These are phyloP conservation scores for Nicotiana noctiflora DNA, from an alignment of 257 asterid genomes.

Conservation along the genomic window DNA sequence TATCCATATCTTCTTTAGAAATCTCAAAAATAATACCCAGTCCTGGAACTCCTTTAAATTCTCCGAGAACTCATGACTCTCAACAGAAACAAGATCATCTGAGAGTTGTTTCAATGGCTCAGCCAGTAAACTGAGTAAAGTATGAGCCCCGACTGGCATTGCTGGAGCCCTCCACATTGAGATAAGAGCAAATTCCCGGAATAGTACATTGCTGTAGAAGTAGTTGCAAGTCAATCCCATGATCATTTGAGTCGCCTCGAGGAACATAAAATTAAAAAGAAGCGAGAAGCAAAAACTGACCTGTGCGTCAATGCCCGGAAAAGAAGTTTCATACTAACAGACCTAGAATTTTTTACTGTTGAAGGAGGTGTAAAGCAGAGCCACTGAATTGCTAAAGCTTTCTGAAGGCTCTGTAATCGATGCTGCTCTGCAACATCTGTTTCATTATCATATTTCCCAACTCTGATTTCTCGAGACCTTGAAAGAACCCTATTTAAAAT, in stretches of 20 bases:
- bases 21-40: slow-evolving; percentile 58
- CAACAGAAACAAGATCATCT: slow-evolving; percentile 48
- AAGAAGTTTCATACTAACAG: slow-evolving; percentile 65
- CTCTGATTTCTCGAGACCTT: slow-evolving; percentile 70
- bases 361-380: slow-evolving; percentile 99
- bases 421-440: slow-evolving; percentile 82
- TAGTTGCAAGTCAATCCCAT: slow-evolving; percentile 17
- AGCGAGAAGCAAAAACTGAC: slow-evolving; percentile 22
- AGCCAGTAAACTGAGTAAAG: slow-evolving; percentile 86
- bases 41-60: slow-evolving; percentile 88
- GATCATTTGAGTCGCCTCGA: not conserved
- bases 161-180: slow-evolving; percentile 99
- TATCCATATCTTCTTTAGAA: slow-evolving; percentile 3
- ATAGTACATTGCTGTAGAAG: slow-evolving; percentile 72
- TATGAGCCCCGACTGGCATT: slow-evolving; percentile 89
- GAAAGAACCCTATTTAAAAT: slow-evolving; percentile 53
- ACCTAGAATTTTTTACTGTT: slow-evolving; percentile 60
- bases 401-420: slow-evolving; percentile 80
- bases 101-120: slow-evolving; percentile 85
- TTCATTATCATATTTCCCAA: slow-evolving; percentile 44
- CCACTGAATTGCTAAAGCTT: slow-evolving; percentile 97
- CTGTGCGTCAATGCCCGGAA: slow-evolving; percentile 84
- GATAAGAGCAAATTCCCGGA: slow-evolving; percentile 92
- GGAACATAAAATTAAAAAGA: not conserved
- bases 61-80: slow-evolving; percentile 54